Evolutionary conservation across 768 basidiomycete genomes (phyloP), one percentile per base, ranked within the genome.

Genomic region (Mycena amicta): DNA sequence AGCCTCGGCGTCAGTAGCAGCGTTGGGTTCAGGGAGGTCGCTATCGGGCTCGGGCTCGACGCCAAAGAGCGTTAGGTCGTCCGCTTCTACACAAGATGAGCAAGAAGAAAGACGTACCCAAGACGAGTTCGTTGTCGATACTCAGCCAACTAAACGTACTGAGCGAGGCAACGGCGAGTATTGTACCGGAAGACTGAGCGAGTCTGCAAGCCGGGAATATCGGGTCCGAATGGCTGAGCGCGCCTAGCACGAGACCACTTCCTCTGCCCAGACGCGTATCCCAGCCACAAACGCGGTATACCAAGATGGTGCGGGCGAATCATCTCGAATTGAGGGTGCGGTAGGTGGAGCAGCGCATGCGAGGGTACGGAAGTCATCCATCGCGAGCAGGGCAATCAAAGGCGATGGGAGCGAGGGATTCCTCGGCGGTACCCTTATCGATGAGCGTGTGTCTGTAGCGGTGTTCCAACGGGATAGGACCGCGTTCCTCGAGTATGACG

Each of bases 301-400:
- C 90, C 87, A 4, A 97, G 77, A 65, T 95, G 89, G 65, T 88
- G 90, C 0, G 92, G 77, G 55, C 87, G 83, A 53, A 96, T 84
- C 11, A 76, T 67, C 5, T 77, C 75, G 72, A 86, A 92, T 41
- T 87, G 84, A 13, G 90, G 89, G 56, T 92, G 25, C 85, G 83
- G 74, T 95, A 95, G 26, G 75, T 67, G 0, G 89, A 84, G 46
- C 77, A 74, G n/a, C n/a, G 68, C 82, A 77, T 66, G 91, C 93
- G 25, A 97, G 71, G 0, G 92, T 81, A 70, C 96, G 95, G 70
- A 92, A 85, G 65, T 96, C 94, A 62, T 97, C 95, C 1, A 95
- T 77, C 0, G 93, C 94, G 28, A 95, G 74, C 4, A 97, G 69
- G 2, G 95, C 89, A 0, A 3, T 79, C 75, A 41, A 95, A 71